Evolutionary conservation across 371 early-diverging fungal species (phyloP), one percentile per base, ranked within the genome.

Genomic region (Entomophthora muscae): DNA sequence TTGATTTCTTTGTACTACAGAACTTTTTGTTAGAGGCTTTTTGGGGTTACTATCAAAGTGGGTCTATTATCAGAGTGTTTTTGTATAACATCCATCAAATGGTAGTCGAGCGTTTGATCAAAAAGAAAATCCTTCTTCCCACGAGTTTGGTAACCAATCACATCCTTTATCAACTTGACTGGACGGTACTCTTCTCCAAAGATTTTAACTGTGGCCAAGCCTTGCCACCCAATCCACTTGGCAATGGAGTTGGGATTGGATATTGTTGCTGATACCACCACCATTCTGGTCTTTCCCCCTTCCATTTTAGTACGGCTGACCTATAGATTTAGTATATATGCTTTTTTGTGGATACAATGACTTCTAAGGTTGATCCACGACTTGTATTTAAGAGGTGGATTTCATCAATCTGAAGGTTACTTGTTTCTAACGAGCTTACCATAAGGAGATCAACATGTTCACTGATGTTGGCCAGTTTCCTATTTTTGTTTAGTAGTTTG

Each of bases 261-360:
- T 12, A 91, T 78, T 0, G 93, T 92, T 0, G 94, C 94, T 17
- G 89, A 87, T 1, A 95, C 70, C 7, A 89, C 92, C 1, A 93
- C 68, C 56, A 65, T 68, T 69, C 27, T 74, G 66, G 27, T 73
- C 28, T n/a, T 63, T 52, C 32, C 61, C 57, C 10, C 65, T 54
- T 64, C 71, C 68, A 7, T 70, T 70, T 75, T 76, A 5, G 29
- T 61, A n/a, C 62, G 13, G 26, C 52, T 61, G 3, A 61, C 52
- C 62, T 61, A 52, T 10, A 52, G 22, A 7, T 5, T 27, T 52
- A 24, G 2, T 13, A 23, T 23, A 2, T 23, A 22, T 12, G 10
- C 27, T 5, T 52, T 52, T n/a, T 52, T 52, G 74, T 64, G 58
- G 76, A 76, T n/a, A 79, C 76, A 62, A 78, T 73, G 0, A 75